Evolutionary conservation across 768 basidiomycete genomes (phyloP).

Genomic region (Hemileccinum rubropunctum): DNA sequence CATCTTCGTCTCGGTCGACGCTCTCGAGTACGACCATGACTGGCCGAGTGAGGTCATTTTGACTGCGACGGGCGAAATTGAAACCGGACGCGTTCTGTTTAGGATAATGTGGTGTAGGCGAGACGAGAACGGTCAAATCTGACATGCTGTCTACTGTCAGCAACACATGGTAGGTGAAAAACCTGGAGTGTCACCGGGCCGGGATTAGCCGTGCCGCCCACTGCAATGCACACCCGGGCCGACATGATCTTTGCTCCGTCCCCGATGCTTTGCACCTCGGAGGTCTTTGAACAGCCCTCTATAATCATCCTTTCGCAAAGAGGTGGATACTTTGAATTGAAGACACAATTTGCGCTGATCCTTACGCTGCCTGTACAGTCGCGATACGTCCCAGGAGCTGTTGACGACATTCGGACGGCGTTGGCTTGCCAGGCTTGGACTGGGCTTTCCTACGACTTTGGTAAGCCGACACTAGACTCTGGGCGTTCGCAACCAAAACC

Average conservation of each 20-base stretch:
- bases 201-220: not conserved
- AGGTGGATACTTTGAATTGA: constrained; percentile 93
- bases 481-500: not conserved
- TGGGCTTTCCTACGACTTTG: constrained; percentile 87
- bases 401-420: constrained; percentile 73
- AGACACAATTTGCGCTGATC: too few relatives aligned
- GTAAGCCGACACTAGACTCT: constrained; percentile 38
- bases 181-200: not conserved
- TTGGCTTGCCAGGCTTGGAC: constrained; percentile 95
- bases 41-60: constrained; percentile 24
- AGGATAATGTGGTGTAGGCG: constrained; percentile 28
- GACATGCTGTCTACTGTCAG: constrained; percentile 21
- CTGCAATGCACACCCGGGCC: too few relatives aligned
- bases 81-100: constrained; percentile 24
- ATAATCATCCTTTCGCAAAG: constrained; percentile 84
- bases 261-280: constrained; percentile 91
- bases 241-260: constrained; percentile 99
- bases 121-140: constrained; percentile 33
- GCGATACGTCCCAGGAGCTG: constrained; percentile 77
- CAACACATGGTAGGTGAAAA: not conserved
- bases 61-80: constrained; percentile 31
- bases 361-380: constrained; percentile 62
- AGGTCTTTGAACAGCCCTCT: constrained; percentile 90
- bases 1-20: constrained; percentile 22
- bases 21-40: constrained; percentile 33